A percentile compares a stretch with the other conserved stretches of the same genome.
Evolutionary conservation across 768 basidiomycete genomes (phyloP).

Genomic region (Leccinum disarticulatum): DNA sequence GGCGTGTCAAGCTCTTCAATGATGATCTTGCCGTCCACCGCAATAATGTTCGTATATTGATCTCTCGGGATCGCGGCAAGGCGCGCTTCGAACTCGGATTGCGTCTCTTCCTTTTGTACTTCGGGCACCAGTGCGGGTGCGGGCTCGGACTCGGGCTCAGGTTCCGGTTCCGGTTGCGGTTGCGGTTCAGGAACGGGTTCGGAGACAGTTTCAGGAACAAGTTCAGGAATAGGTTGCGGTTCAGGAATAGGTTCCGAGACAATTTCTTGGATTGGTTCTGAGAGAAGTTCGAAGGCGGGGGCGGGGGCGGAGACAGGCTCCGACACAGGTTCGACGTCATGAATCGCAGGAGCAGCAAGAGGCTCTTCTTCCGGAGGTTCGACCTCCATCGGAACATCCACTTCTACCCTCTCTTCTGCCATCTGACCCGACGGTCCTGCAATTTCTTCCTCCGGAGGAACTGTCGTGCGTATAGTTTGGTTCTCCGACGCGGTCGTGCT

Average conservation of each 20-base stretch:
- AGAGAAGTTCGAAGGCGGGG: background rate
- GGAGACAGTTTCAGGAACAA: background rate
- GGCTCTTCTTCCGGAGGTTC: conserved; percentile 12
- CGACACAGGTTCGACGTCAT: background rate
- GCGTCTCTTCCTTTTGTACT: conserved; percentile 9
- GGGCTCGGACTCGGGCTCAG: background rate
- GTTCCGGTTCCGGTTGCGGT: background rate
- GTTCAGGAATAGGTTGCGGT: background rate
- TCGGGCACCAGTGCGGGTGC: background rate
- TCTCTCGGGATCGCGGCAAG: conserved; percentile 29
- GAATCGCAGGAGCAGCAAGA: background rate
- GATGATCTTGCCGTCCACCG: conserved; percentile 52
- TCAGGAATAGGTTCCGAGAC: background rate
- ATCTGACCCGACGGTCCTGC: conserved; percentile 25
- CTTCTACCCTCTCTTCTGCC: conserved; percentile 5
- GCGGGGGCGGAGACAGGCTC: conserved; percentile 1
- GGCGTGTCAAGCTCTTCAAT: conserved; percentile 77
- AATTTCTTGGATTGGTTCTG: background rate
- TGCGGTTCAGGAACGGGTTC: background rate
- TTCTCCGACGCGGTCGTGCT: conserved; percentile 50
- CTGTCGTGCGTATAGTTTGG: conserved; percentile 33
- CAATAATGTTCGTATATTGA: conserved; percentile 30
- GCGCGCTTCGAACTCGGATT: conserved; percentile 26
- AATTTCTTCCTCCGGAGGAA: conserved; percentile 26
- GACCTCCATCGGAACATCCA: conserved; percentile 18